These are phyloP conservation scores for Zygnema circumcarinatum DNA, from an alignment of 139 green algal species.

Conservation along the genomic window DNA sequence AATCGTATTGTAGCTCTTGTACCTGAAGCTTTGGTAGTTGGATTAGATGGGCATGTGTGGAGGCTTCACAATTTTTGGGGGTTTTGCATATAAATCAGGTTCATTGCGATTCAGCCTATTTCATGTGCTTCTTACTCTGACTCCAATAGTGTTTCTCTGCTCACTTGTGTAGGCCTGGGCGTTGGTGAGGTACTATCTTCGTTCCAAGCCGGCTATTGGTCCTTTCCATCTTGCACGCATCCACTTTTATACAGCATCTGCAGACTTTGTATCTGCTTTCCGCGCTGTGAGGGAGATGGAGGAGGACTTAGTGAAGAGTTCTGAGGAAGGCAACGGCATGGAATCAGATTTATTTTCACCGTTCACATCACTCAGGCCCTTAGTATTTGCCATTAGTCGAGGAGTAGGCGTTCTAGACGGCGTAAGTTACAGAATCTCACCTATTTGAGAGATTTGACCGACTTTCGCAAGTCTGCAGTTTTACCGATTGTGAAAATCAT, in stretches of 20 bases:
- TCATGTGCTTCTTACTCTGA: no score
- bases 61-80: no score
- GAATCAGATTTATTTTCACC: conserved; percentile 22
- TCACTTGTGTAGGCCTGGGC: neutral
- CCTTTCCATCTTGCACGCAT: conserved; percentile 49
- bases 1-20: no score
- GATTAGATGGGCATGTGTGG: no score
- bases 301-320: neutral
- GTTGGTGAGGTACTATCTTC: neutral
- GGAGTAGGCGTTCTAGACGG: conserved; percentile 34
- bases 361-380: conserved; percentile 29
- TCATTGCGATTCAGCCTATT: no score
- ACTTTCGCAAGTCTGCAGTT: no score
- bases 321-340: neutral
- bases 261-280: conserved; percentile 45
- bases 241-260: conserved; percentile 6
- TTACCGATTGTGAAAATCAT: no score
- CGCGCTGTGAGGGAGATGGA: conserved; percentile 28
- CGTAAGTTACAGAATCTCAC: neutral
- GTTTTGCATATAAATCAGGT: neutral
- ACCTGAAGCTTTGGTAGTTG: no score
- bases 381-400: neutral
- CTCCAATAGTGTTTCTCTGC: no score
- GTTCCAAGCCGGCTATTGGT: neutral
- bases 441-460: neutral